phyloP scores from a whole-genome alignment of 139 green algal species.

The Haematococcus sp. region DNA sequence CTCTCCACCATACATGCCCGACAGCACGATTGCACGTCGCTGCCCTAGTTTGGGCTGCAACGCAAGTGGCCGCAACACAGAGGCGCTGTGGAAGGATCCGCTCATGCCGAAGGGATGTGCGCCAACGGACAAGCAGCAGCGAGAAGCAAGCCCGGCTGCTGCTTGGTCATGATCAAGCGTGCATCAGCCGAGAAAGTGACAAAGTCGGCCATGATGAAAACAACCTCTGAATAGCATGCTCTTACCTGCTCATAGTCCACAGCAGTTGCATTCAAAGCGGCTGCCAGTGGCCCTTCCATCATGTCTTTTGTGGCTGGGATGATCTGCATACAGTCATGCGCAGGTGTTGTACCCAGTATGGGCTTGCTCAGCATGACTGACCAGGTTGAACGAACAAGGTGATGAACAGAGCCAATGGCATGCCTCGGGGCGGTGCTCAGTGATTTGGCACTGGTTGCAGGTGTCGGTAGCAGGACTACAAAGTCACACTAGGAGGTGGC shows the following conservation, averaged over 20 bases:
- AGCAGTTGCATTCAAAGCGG: neutral
- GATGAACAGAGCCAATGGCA: too few species aligned
- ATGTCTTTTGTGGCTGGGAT: neutral
- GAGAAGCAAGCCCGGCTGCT: neutral
- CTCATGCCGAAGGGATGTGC: neutral
- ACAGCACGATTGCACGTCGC: conserved; percentile 36
- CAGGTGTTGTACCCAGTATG: neutral
- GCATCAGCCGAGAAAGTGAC: too few species aligned
- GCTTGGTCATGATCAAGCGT: too few species aligned
- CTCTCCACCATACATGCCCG: conserved; percentile 40
- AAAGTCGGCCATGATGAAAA: too few species aligned
- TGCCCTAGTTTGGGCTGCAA: conserved; percentile 29
- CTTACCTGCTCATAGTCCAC: conserved; percentile 5
- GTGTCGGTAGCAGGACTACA: too few species aligned
- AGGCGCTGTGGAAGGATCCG: neutral
- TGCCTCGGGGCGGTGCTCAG: too few species aligned
- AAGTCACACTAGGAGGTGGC: too few species aligned
- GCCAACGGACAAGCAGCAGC: neutral
- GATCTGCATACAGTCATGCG: neutral
- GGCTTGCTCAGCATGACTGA: neutral
- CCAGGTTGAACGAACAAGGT: neutral
- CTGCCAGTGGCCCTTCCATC: neutral
- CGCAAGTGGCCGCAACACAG: neutral
- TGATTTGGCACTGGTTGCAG: too few species aligned
- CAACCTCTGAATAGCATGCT: neutral